These are phyloP conservation scores for Euphorbia tirucalli DNA, from an alignment of 345 rosid species.

Conservation along the genomic window DNA sequence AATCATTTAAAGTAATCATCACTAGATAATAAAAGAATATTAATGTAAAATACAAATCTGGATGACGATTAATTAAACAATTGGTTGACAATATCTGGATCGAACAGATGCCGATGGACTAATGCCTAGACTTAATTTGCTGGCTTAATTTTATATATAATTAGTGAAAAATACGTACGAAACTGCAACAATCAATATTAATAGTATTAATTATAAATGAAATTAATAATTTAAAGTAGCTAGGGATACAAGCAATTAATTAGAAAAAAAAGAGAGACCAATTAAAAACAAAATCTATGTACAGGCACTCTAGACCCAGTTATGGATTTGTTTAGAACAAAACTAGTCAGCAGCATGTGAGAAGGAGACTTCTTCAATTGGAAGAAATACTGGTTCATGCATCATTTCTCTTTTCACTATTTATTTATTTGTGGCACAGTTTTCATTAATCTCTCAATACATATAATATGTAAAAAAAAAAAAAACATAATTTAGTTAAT, in stretches of 20 bases:
- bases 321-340: constrained; percentile 32
- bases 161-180: neutral
- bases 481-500: too few relatives aligned
- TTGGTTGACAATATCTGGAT: constrained; percentile 4
- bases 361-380: constrained; percentile 18
- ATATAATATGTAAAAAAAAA: too few relatives aligned
- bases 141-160: neutral
- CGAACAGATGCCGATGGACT: neutral
- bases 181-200: neutral
- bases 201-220: too few relatives aligned
- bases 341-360: constrained; percentile 46
- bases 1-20: neutral
- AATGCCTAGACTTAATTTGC: neutral
- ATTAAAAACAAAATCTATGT: constrained; percentile 32
- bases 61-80: neutral
- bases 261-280: neutral
- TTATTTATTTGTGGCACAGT: too few relatives aligned
- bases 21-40: too few relatives aligned
- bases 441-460: too few relatives aligned
- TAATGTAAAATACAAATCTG: neutral
- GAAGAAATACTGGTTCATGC: constrained; percentile 23
- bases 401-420: too few relatives aligned
- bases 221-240: neutral
- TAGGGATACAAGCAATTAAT: neutral
- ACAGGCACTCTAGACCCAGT: constrained; percentile 39